Conservation (phyloP, 2,329 filamentous ascomycete species). For the Alternaria brassicicola region DNA sequence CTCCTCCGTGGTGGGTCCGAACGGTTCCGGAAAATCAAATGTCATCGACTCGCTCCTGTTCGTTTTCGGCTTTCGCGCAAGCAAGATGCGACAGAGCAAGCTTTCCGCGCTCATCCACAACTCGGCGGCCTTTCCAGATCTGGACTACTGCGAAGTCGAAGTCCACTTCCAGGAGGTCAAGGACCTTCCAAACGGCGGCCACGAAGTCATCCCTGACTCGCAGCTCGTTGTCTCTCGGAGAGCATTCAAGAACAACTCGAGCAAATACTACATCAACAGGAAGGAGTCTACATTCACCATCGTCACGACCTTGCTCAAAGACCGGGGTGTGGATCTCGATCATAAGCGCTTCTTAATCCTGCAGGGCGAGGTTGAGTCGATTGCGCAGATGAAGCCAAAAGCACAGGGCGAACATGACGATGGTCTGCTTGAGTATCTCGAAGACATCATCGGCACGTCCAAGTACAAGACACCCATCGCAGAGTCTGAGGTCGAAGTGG, state of each 20-base stretch:
- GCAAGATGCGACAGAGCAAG: slow-evolving; percentile 99
- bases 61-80: slow-evolving; percentile 98
- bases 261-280: slow-evolving; percentile 96
- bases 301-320: slow-evolving; percentile 84
- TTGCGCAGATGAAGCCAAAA: slow-evolving; percentile 99
- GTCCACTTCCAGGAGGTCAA: slow-evolving; percentile 97
- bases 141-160: slow-evolving; percentile 92
- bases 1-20: slow-evolving; percentile 96
- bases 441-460: slow-evolving; percentile 98
- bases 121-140: slow-evolving; percentile 81
- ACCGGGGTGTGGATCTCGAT: slow-evolving; percentile 90
- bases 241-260: slow-evolving; percentile 97
- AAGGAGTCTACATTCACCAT: slow-evolving; percentile 89
- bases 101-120: slow-evolving; percentile 98
- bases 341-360: slow-evolving; percentile 98
- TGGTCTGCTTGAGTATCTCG: slow-evolving; percentile 91
- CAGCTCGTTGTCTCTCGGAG: slow-evolving; percentile 85
- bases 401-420: slow-evolving; percentile 95
- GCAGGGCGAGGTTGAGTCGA: slow-evolving; percentile 97
- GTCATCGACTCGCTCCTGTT: slow-evolving; percentile 98
- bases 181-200: slow-evolving; percentile 77
- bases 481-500: slow-evolving; percentile 87
- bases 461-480: slow-evolving; percentile 98
- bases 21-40: slow-evolving; percentile 97
- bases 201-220: slow-evolving; percentile 81